These are phyloP conservation scores for Elsinoe fawcettii DNA, from an alignment of 2,329 filamentous ascomycete species.

Conservation along the genomic window DNA sequence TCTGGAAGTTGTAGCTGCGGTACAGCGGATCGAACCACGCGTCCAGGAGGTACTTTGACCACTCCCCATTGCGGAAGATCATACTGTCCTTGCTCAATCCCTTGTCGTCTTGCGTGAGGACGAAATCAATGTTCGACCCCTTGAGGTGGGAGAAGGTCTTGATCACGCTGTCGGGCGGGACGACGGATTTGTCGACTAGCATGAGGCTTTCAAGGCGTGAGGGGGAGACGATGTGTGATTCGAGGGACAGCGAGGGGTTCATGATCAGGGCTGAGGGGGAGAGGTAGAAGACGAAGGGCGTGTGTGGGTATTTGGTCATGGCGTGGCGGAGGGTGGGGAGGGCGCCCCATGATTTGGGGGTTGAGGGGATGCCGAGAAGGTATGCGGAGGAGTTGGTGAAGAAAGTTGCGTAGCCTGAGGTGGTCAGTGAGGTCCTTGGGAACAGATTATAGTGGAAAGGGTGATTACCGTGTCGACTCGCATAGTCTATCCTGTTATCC, in stretches of 20 bases:
- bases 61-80: slow-evolving; percentile 73
- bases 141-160: slow-evolving; percentile 82
- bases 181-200: slow-evolving; percentile 76
- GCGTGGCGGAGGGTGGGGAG: slow-evolving; percentile 85
- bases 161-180: slow-evolving; percentile 94
- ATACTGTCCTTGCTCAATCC: slow-evolving; percentile 73
- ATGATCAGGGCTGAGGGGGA: slow-evolving; percentile 82
- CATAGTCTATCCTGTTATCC: slow-evolving; percentile 79
- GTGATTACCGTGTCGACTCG: slow-evolving; percentile 68
- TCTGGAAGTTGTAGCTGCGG: slow-evolving; percentile 90
- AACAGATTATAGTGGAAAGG: not conserved
- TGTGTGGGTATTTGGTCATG: slow-evolving; percentile 68
- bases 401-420: slow-evolving; percentile 74
- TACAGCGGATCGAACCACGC: slow-evolving; percentile 96
- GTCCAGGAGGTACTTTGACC: slow-evolving; percentile 87
- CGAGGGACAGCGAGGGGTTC: slow-evolving; percentile 64
- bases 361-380: slow-evolving; percentile 49
- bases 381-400: slow-evolving; percentile 73
- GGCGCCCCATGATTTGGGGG: slow-evolving; percentile 62
- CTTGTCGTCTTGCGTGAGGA: slow-evolving; percentile 76
- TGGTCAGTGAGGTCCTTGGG: not conserved
- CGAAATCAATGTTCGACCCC: slow-evolving; percentile 67
- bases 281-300: slow-evolving; percentile 78
- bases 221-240: slow-evolving; percentile 61
- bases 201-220: slow-evolving; percentile 66